Evolutionary conservation across 2,329 filamentous ascomycete species (phyloP).

Genomic region (Huntiella abstrusa): DNA sequence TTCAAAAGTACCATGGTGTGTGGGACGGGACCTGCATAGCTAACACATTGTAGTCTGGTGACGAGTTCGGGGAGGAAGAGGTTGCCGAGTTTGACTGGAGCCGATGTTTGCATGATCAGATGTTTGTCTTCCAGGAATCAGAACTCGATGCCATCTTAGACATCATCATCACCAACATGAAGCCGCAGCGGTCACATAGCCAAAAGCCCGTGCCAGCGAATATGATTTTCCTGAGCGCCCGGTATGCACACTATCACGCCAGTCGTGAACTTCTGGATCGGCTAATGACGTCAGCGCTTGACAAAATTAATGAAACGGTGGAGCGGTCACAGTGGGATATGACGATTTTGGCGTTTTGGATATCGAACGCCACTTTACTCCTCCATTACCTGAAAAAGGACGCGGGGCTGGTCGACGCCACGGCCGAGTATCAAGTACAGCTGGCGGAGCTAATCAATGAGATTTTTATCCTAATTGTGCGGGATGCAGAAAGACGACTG

Average conservation of each 20-base stretch:
- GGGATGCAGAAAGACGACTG: conserved; percentile 85
- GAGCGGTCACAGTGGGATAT: conserved; percentile 96
- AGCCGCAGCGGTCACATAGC: conserved; percentile 81
- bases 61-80: conserved; percentile 64
- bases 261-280: conserved; percentile 66
- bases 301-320: conserved; percentile 94
- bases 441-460: conserved; percentile 91
- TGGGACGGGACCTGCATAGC: not conserved
- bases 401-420: conserved; percentile 57
- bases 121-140: conserved; percentile 97
- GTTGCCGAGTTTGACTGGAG: conserved; percentile 93
- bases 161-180: conserved; percentile 96
- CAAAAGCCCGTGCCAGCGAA: conserved; percentile 97
- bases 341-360: conserved; percentile 98
- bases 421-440: conserved; percentile 77
- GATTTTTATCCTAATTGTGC: conserved; percentile 93
- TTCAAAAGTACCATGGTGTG: not conserved
- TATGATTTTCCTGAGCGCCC: conserved; percentile 83
- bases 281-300: conserved; percentile 70
- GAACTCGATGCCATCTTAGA: conserved; percentile 84
- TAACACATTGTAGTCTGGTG: conserved; percentile 31
- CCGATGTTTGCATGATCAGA: conserved; percentile 85
- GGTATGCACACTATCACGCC: conserved; percentile 93
- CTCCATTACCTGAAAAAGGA: conserved; percentile 96
- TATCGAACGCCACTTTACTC: conserved; percentile 89